Evolutionary conservation across 1,139 yeast genomes (phyloP).

Genomic region (Yamadazyma siamensis): DNA sequence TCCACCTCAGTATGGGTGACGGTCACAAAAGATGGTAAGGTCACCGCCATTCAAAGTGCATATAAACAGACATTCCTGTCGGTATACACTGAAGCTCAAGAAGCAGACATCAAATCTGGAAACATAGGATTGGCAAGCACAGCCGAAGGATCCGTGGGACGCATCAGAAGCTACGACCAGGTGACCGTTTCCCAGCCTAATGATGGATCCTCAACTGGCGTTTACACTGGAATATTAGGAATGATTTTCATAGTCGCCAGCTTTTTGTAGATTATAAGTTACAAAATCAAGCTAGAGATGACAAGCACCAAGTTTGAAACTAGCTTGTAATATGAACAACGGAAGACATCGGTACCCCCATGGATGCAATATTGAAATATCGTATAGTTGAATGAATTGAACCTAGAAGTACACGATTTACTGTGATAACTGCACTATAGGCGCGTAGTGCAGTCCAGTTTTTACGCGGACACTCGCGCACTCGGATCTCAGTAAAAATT

Average conservation of each 20-base stretch:
- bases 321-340: no score
- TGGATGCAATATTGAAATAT: no score
- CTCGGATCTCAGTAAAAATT: no score
- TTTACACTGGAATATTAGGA: conserved; percentile 9
- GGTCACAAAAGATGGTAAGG: conserved; percentile 34
- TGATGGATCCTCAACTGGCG: conserved; percentile 2
- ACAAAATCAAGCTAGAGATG: no score
- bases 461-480: no score
- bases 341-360: no score
- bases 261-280: conserved; percentile 2
- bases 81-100: conserved; percentile 19
- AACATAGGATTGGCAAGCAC: conserved; percentile 34
- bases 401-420: no score
- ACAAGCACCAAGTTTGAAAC: no score
- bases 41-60: conserved; percentile 24
- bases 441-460: no score
- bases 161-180: conserved; percentile 27
- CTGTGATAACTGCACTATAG: no score
- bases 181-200: conserved; percentile 15
- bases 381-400: no score
- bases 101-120: conserved; percentile 25
- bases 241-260: conserved; percentile 3
- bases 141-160: conserved; percentile 31
- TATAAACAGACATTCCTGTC: conserved; percentile 33
- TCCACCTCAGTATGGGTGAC: conserved; percentile 35